Evolutionary conservation across 73 alveolate species (phyloP), one percentile per base, ranked within the genome.

Genomic region (Paramecium sonneborni): DNA sequence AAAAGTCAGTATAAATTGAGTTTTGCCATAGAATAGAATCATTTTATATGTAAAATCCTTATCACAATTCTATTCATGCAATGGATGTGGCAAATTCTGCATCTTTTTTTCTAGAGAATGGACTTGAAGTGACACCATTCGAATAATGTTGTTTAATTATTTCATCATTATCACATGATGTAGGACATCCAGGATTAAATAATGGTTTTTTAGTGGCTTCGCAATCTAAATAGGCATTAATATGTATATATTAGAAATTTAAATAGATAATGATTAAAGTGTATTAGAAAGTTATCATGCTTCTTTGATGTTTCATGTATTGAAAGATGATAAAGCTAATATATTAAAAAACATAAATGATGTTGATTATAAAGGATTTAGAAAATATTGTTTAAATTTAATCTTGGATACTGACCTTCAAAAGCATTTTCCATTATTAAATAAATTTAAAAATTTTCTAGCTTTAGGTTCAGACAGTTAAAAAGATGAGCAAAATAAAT

Each of bases 401-500:
- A 79, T 79, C 1, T 79, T 79, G 55, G 90, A 79, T 14, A 79
- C 90, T 39, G 90, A 79, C n/a, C 20, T 79, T 41, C 28, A 79
- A 43, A 79, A 79, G 6, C 90, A 79, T 79, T 79, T 79, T 34
- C 90, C 90, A 41, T 34, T 79, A 41, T 20, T 79, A 41, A 79
- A 34, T 23, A 79, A 79, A 79, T 79, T 79, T 26, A 79, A 79
- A 28, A 79, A 44, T 14, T 79, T 39, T 79, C 8, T 79, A 23
- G 90, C 90, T 15, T 44, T 44, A 41, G 90, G 90, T 1, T 32
- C 34, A 24, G 55, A 38, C 2, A 79, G 55, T 8, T 12, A 21
- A 18, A 4, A 46, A 23, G 98, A 96, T 76, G 85, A 89, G 28
- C 35, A 87, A 91, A 97, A 93, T 26, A 74, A 95, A 58, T 92